Evolutionary conservation across 345 rosid species (phyloP), one percentile per base, ranked within the genome.

Genomic region (Euphorbia peplus): DNA sequence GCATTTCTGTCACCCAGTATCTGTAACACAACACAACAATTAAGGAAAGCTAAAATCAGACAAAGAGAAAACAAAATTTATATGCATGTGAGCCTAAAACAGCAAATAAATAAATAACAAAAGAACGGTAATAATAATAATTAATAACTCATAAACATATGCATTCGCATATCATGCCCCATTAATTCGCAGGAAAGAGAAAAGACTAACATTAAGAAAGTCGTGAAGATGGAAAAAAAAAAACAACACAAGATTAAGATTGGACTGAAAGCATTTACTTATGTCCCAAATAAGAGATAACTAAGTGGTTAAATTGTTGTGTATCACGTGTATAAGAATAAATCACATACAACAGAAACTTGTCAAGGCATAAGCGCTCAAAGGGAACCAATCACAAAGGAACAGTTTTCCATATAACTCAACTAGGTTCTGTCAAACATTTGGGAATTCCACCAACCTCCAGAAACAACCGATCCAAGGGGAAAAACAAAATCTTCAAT

Each of bases 1-100:
- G 98, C 92, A 93, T 89, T 81, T 93, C 98, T 55, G 84, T 83
- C 50, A 89, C 98, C 98, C 98, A 93, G 83, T 93, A 93, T 76
- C 98, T 93, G 95, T 72, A 69, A 42, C 67, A 73, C 42, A 66
- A 68, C 26, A 54, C 71, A 30, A 8, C 50, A 47, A 41, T 48
- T 42, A 13, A 16, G 25, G 2, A 66, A 42, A 18, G 37, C 13
- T 46, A 61, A 52, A 66, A 30, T 55, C 9, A 35, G 42, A 52
- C 19, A 59, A 39, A 57, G 15, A 22, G 28, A 52, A 9, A 44
- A 37, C 4, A 35, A 35, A 35, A 35, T 35, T 35, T 8, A 39
- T 4, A 39, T 39, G 8, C 8, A 4, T 5, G 11, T 39, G 4
- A 67, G 69, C 29, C 19, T 12, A 30, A 8, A 57, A 69, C n/a